Evolutionary conservation across 129 eudicot genomes (phyloP), one percentile per base, ranked within the genome.

Genomic region (Sambucus nigra): DNA sequence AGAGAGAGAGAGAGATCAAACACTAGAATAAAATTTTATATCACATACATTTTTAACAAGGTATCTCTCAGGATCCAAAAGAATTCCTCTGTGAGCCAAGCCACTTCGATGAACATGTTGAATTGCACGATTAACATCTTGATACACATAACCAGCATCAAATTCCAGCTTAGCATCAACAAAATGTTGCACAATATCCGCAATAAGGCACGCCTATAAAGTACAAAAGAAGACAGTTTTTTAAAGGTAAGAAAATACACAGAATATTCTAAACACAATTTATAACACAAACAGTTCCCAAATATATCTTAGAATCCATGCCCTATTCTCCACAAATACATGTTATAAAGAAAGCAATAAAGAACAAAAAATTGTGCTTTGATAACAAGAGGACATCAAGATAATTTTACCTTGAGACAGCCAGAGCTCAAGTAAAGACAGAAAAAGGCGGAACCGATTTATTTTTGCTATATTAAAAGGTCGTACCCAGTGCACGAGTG

Each of bases 71-170:
- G 99, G 99, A 83, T 91, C 82, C 64, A 84, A 44, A 46, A 91
- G 86, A 67, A 91, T 77, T 65, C 81, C 87, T 59, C 74, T 83
- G 50, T 91, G 99, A 66, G 69, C 89, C 71, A 91, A 79, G 32
- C 99, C 95, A 77, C 95, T 91, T 61, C 70, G 62, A 70, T 91
- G 99, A 64, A 80, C 89, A 75, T 91, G 87, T 60, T 91, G 99
- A 70, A 91, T 91, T 24, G 99, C 86, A 51, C 72, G 84, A 66
- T 78, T 82, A 31, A 91, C 95, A 69, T 91, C 99, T 68, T 91
- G 78, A 61, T 91, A 91, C 57, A 91, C 72, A 53, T 86, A 91
- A 65, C 91, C 74, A 79, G 99, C 57, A 55, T 91, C 99, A 53
- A 91, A 86, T 48, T 91, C 99, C 76, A 91, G 71, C 70, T 86